phyloP scores from a whole-genome alignment of 768 basidiomycete genomes.

The Pleurotus eryngii region DNA sequence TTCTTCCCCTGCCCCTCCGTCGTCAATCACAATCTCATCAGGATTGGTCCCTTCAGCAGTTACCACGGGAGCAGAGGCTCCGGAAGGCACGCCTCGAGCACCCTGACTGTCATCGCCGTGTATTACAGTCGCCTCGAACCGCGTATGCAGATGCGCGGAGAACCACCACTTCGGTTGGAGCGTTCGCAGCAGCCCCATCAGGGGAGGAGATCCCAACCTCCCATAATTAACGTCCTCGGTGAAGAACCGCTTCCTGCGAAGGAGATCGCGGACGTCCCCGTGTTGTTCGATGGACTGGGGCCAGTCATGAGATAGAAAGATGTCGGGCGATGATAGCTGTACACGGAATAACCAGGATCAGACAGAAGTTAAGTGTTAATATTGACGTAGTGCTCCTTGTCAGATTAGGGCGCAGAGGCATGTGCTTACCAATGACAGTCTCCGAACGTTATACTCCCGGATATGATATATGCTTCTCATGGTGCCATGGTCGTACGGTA shows the following conservation, averaged over 20 bases:
- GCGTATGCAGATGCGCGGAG: conserved; percentile 84
- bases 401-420: too few species aligned
- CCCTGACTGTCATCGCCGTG: conserved; percentile 28
- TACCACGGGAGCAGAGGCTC: conserved; percentile 19
- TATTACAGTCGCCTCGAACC: conserved; percentile 69
- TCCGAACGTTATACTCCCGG: conserved; percentile 78
- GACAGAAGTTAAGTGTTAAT: not conserved
- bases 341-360: too few species aligned
- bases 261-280: conserved; percentile 62
- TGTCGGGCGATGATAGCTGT: conserved; percentile 57
- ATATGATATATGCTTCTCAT: conserved; percentile 89
- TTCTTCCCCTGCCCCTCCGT: conserved; percentile 17
- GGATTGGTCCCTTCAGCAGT: conserved; percentile 30
- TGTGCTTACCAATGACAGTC: conserved; percentile 64
- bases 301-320: conserved; percentile 98
- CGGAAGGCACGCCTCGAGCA: not conserved
- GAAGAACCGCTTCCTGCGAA: conserved; percentile 79
- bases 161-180: conserved; percentile 90
- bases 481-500: conserved; percentile 73
- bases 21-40: conserved; percentile 49
- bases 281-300: conserved; percentile 80
- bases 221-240: conserved; percentile 62
- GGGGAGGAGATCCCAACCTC: conserved; percentile 80
- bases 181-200: conserved; percentile 70
- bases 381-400: not conserved